phyloP scores from a whole-genome alignment of 176 grass and related monocot species.

The Secale cereale region DNA sequence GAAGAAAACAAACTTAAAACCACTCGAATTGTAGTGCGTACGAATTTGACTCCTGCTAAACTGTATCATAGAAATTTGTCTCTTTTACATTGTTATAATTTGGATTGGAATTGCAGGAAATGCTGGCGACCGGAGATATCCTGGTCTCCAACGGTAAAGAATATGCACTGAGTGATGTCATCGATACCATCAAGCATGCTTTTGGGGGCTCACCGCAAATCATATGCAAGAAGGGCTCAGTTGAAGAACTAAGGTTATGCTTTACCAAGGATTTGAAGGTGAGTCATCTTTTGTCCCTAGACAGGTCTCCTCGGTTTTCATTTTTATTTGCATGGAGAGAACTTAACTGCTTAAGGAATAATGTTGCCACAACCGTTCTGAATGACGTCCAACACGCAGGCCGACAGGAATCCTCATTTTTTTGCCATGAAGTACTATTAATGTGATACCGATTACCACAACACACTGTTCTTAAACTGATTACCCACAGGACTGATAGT shows the following conservation, averaged over 20 bases:
- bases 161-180: conserved; percentile 58
- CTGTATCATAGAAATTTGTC: background rate
- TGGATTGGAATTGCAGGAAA: conserved; percentile 44
- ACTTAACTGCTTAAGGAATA: background rate
- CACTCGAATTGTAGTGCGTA: background rate
- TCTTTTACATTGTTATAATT: background rate
- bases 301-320: background rate
- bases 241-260: conserved; percentile 86
- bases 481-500: background rate
- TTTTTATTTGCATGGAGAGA: background rate
- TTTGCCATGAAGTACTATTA: background rate
- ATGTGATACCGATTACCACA: background rate
- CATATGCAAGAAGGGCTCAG: conserved; percentile 65
- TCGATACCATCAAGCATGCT: conserved; percentile 44
- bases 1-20: background rate
- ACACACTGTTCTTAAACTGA: background rate
- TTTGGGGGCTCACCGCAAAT: conserved; percentile 74
- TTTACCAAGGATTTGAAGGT: conserved; percentile 93
- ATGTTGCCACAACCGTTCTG: background rate
- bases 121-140: conserved; percentile 52
- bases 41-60: background rate
- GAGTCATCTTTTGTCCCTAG: conserved; percentile 7
- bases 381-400: background rate
- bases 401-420: background rate
- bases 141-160: conserved; percentile 42